A percentile compares a stretch with the other conserved stretches of the same genome.
These are phyloP conservation scores for Flaveria brownii DNA, from an alignment of 129 eudicot species.

Conservation along the genomic window DNA sequence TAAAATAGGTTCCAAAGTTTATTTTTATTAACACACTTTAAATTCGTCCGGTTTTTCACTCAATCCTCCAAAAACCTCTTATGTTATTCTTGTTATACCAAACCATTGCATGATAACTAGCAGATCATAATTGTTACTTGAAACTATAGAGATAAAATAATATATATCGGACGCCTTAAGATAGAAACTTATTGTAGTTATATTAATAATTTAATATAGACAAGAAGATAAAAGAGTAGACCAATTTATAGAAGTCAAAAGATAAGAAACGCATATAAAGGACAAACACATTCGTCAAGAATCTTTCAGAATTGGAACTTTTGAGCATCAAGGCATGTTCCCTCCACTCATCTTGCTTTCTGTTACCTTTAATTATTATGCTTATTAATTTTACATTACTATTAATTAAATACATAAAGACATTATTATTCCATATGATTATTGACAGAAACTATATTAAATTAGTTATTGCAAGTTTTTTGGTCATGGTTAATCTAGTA, in stretches of 20 bases:
- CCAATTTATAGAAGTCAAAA: slow-evolving; percentile 1
- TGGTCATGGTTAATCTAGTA: no score
- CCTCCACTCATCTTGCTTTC: slow-evolving; percentile 18
- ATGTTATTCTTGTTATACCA: no score
- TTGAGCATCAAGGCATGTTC: slow-evolving; percentile 22
- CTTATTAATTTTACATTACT: not conserved
- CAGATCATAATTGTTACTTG: not conserved
- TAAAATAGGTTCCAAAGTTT: no score
- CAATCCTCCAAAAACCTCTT: no score
- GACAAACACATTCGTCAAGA: slow-evolving; percentile 34
- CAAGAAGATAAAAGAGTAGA: not conserved
- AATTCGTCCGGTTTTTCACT: no score
- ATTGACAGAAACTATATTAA: no score
- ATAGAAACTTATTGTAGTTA: not conserved
- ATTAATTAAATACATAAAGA: not conserved
- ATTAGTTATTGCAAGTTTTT: no score
- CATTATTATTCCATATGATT: not conserved
- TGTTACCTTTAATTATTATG: not conserved
- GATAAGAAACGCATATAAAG: not conserved
- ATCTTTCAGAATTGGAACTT: slow-evolving; percentile 20
- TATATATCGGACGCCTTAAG: not conserved
- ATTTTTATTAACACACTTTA: no score
- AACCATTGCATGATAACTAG: no score
- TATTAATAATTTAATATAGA: not conserved
- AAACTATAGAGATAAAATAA: not conserved